phyloP scores from a whole-genome alignment of 2,329 filamentous ascomycete genomes.

The Elsinoe batatas region DNA sequence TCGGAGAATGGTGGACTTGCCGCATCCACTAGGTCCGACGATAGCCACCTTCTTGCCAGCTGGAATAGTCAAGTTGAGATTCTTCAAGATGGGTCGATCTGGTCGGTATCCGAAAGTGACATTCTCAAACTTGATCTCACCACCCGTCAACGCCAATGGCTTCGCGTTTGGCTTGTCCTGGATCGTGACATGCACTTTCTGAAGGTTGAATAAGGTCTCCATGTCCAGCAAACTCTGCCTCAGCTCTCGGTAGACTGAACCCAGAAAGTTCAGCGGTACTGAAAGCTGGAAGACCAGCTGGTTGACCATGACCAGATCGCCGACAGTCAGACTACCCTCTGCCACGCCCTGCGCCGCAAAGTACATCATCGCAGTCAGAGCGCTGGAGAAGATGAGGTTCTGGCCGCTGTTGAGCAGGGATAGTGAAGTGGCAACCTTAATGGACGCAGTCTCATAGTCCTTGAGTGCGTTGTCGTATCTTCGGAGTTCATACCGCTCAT shows the following conservation, averaged over 20 bases:
- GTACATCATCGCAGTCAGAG: slow-evolving; percentile 97
- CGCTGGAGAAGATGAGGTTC: slow-evolving; percentile 92
- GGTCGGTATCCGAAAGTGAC: slow-evolving; percentile 87
- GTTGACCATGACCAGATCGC: slow-evolving; percentile 97
- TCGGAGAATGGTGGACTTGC: slow-evolving; percentile 86
- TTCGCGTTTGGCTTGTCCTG: slow-evolving; percentile 66
- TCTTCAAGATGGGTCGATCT: slow-evolving; percentile 75
- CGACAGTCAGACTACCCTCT: slow-evolving; percentile 70
- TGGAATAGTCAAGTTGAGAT: slow-evolving; percentile 79
- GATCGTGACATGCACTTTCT: slow-evolving; percentile 88
- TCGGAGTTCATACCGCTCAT: slow-evolving; percentile 86
- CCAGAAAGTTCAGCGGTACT: slow-evolving; percentile 91
- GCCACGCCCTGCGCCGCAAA: slow-evolving; percentile 85
- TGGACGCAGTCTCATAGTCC: slow-evolving; percentile 84
- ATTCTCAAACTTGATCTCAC: slow-evolving; percentile 89
- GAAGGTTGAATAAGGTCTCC: slow-evolving; percentile 95
- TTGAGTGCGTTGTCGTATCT: slow-evolving; percentile 81
- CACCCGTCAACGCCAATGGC: slow-evolving; percentile 63
- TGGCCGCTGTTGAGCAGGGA: slow-evolving; percentile 90
- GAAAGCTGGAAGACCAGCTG: slow-evolving; percentile 97
- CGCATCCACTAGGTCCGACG: slow-evolving; percentile 89
- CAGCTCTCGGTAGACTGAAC: slow-evolving; percentile 94
- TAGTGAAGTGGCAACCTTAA: slow-evolving; percentile 91
- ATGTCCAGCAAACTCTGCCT: slow-evolving; percentile 92
- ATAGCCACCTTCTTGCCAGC: slow-evolving; percentile 93